A percentile compares a stretch with the other conserved stretches of the same genome.
Conservation (phyloP, 805 yeast species). For the Candida glaebosa region DNA sequence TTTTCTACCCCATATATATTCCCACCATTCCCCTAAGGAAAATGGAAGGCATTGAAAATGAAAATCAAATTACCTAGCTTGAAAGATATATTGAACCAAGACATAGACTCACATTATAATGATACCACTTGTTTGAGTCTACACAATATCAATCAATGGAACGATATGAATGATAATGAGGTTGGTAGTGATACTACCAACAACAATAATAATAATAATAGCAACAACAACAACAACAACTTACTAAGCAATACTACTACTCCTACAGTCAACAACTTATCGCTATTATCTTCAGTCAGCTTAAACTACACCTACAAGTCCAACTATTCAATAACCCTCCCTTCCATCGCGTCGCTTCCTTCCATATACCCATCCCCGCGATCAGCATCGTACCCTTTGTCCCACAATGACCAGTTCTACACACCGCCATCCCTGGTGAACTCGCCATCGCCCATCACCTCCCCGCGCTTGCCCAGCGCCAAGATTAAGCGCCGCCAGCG, state of each 20-base stretch:
- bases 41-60: not conserved
- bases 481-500: slow-evolving; percentile 45
- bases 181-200: too few relatives aligned
- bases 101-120: not conserved
- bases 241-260: too few relatives aligned
- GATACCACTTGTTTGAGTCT: not conserved
- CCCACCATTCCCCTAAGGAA: not conserved
- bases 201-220: too few relatives aligned
- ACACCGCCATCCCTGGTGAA: not conserved
- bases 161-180: not conserved
- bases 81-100: not conserved
- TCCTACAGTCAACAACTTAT: not conserved
- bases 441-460: not conserved
- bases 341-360: slow-evolving; percentile 7
- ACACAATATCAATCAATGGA: not conserved
- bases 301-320: not conserved
- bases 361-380: slow-evolving; percentile 7
- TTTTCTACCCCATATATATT: slow-evolving; percentile 2
- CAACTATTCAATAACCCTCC: not conserved
- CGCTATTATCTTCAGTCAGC: not conserved
- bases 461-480: not conserved
- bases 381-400: slow-evolving; percentile 1
- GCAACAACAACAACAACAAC: too few relatives aligned
- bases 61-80: not conserved
- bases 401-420: not conserved